These are phyloP conservation scores for Ganoderma resinaceum DNA, from an alignment of 1,284 basidiomycete species.

Conservation along the genomic window DNA sequence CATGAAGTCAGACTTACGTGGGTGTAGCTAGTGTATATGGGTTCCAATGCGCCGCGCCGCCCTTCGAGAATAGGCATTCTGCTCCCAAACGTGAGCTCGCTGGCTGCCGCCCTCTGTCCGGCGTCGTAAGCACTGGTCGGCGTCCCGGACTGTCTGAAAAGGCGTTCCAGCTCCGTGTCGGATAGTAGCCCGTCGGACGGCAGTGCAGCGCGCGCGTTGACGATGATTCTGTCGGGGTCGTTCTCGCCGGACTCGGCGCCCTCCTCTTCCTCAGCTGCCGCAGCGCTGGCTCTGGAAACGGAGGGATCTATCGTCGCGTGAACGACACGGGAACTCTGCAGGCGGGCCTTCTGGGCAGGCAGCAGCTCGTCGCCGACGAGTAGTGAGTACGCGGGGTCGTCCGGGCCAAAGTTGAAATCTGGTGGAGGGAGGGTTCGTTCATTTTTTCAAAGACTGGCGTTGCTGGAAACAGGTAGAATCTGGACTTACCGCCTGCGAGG, in stretches of 20 bases:
- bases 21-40: slow-evolving; percentile 83
- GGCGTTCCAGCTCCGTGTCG: slow-evolving; percentile 61
- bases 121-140: slow-evolving; percentile 66
- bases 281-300: slow-evolving; percentile 43
- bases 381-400: slow-evolving; percentile 88
- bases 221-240: slow-evolving; percentile 79
- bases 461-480: not conserved
- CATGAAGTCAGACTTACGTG: slow-evolving; percentile 33
- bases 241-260: slow-evolving; percentile 43
- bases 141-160: slow-evolving; percentile 52
- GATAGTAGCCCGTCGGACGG: slow-evolving; percentile 78
- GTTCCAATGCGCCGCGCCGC: slow-evolving; percentile 68
- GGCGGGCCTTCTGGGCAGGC: slow-evolving; percentile 55
- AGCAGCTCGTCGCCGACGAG: slow-evolving; percentile 68
- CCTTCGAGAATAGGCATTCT: slow-evolving; percentile 48
- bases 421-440: not conserved
- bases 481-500: slow-evolving; percentile 77
- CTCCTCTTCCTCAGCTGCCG: slow-evolving; percentile 49
- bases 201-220: slow-evolving; percentile 72
- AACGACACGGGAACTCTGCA: slow-evolving; percentile 79
- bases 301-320: slow-evolving; percentile 81
- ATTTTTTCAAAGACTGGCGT: not conserved
- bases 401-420: slow-evolving; percentile 95
- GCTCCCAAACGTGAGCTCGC: slow-evolving; percentile 55
- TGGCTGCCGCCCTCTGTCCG: slow-evolving; percentile 42